Conservation (phyloP, 2,329 filamentous ascomycete genomes). For the Macroventuria anomochaeta region DNA sequence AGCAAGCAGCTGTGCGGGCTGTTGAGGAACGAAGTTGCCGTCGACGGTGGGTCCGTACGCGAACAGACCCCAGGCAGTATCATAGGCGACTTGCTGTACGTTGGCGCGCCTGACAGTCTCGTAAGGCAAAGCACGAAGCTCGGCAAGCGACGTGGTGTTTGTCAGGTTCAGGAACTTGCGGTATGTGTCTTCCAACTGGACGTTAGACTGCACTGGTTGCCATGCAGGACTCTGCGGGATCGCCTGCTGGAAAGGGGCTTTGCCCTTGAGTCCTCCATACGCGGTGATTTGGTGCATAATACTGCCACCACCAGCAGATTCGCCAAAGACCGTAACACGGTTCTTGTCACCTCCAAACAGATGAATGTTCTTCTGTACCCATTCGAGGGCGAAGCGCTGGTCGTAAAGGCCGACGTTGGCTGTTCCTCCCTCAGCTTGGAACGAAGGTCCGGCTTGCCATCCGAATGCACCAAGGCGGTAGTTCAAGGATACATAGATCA, state of each 20-base stretch:
- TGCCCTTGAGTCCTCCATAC: constrained; percentile 49
- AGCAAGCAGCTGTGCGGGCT: constrained; percentile 45
- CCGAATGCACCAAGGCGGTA: constrained; percentile 55
- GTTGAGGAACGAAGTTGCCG: constrained; percentile 41
- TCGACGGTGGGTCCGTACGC: constrained; percentile 46
- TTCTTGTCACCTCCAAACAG: constrained; percentile 49
- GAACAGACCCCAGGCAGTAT: constrained; percentile 44
- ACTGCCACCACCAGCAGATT: constrained; percentile 47
- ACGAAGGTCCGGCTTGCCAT: constrained; percentile 43
- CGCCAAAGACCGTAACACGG: constrained; percentile 49
- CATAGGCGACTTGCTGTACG: constrained; percentile 36
- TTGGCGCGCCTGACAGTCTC: constrained; percentile 46
- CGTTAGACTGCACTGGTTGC: constrained; percentile 33
- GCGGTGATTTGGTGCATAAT: constrained; percentile 53
- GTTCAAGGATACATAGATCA: constrained; percentile 55
- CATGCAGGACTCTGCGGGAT: constrained; percentile 52
- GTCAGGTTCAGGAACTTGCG: constrained; percentile 40
- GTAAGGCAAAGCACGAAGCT: constrained; percentile 41
- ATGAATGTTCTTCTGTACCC: constrained; percentile 50
- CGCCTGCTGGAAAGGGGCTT: constrained; percentile 47
- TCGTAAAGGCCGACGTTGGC: constrained; percentile 48
- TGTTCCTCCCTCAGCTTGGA: constrained; percentile 43
- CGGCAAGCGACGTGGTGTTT: constrained; percentile 43
- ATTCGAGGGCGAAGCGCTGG: constrained; percentile 50
- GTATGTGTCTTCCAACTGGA: constrained; percentile 41